phyloP scores from a whole-genome alignment of 2,329 filamentous ascomycete genomes.

The Nannizziopsis barbatae region DNA sequence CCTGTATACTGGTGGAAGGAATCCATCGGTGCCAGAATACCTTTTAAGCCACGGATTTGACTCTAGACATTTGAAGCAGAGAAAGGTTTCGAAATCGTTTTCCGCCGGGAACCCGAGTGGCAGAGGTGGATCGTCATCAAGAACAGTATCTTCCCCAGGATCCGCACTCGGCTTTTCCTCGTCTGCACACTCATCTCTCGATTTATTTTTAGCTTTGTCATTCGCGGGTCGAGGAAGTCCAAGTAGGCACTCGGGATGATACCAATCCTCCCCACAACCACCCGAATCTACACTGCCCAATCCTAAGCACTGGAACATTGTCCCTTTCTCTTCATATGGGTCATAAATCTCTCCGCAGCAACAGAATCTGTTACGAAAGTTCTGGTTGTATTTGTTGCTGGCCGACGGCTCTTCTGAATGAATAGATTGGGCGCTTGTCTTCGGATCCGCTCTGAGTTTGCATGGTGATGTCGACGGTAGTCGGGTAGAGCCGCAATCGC shows the following conservation, averaged over 20 bases:
- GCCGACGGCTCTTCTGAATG: slow-evolving; percentile 59
- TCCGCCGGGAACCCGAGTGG: slow-evolving; percentile 81
- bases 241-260: slow-evolving; percentile 84
- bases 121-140: slow-evolving; percentile 49
- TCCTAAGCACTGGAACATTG: slow-evolving; percentile 95
- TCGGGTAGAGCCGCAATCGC: slow-evolving; percentile 86
- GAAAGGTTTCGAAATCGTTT: slow-evolving; percentile 76
- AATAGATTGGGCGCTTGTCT: slow-evolving; percentile 67
- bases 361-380: slow-evolving; percentile 88
- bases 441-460: slow-evolving; percentile 58
- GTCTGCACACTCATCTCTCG: slow-evolving; percentile 19
- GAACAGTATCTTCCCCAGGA: slow-evolving; percentile 29
- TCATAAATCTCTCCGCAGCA: slow-evolving; percentile 82
- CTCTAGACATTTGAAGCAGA: slow-evolving; percentile 90
- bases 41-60: slow-evolving; percentile 82
- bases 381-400: slow-evolving; percentile 84
- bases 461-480: slow-evolving; percentile 62
- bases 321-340: slow-evolving; percentile 78
- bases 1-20: slow-evolving; percentile 60
- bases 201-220: slow-evolving; percentile 13
- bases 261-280: slow-evolving; percentile 96
- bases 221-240: slow-evolving; percentile 64
- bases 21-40: slow-evolving; percentile 70
- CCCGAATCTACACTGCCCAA: slow-evolving; percentile 68
- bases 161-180: slow-evolving; percentile 13